Percentiles rank a stretch among this genome's conserved stretches.
phyloP scores from a whole-genome alignment of 345 rosid species.

The Sonneratia alba region DNA sequence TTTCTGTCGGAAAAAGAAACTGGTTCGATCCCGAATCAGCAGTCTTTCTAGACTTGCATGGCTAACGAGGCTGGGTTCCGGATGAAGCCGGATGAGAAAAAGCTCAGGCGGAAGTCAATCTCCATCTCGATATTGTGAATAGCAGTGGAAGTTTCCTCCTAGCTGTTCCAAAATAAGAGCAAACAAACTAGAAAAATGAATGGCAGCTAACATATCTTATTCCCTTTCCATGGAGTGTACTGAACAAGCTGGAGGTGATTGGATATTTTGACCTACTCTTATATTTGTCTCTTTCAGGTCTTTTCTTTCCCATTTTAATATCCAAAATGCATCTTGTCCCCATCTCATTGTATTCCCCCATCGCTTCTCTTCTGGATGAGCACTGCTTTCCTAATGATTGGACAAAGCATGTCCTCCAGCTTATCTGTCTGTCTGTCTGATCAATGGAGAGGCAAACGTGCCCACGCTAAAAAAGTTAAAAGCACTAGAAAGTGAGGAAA shows the following conservation, averaged over 20 bases:
- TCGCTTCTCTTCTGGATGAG: not conserved
- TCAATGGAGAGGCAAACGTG: not conserved
- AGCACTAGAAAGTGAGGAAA: not conserved
- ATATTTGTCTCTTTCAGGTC: not conserved
- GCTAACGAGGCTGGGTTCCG: not conserved
- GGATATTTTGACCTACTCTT: not conserved
- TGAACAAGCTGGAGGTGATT: not conserved
- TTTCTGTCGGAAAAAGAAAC: too few relatives aligned
- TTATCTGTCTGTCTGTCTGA: not conserved
- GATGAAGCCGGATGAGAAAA: not conserved
- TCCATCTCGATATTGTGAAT: too few relatives aligned
- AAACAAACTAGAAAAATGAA: too few relatives aligned
- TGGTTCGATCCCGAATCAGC: too few relatives aligned
- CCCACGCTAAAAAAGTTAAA: not conserved
- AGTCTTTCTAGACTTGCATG: too few relatives aligned
- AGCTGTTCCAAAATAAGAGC: too few relatives aligned
- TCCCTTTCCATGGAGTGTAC: not conserved
- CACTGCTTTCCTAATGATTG: slow-evolving; percentile 2
- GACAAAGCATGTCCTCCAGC: not conserved
- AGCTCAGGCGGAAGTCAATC: too few relatives aligned
- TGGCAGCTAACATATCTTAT: not conserved
- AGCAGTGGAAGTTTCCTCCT: too few relatives aligned
- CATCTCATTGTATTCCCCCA: not conserved
- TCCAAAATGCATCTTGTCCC: not conserved
- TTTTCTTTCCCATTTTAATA: not conserved